A percentile compares a stretch with the other conserved stretches of the same genome.
Conservation (phyloP, 148 eudicot genomes). For the Rhododendron griersonianum region DNA sequence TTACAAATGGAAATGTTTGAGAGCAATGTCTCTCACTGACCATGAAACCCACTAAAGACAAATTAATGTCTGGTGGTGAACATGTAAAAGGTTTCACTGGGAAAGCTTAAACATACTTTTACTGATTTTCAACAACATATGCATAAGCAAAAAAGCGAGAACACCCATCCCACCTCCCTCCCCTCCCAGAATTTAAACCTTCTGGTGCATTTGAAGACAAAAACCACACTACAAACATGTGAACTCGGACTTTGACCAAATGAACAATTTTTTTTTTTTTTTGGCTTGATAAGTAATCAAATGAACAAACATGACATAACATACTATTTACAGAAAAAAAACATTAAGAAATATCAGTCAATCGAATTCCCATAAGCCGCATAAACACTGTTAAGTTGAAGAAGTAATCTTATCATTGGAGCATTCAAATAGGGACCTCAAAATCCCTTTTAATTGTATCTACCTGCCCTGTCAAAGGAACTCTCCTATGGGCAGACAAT, state of each 20-base stretch:
- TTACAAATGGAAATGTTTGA: background rate
- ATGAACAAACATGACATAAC: background rate
- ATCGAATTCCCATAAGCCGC: background rate
- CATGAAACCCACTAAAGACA: background rate
- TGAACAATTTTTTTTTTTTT: background rate
- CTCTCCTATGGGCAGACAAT: background rate
- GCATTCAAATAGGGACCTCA: background rate
- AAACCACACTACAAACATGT: background rate
- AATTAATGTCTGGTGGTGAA: background rate
- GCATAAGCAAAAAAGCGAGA: background rate
- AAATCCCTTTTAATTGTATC: background rate
- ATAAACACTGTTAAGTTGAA: background rate
- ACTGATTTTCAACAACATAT: background rate
- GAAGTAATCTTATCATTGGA: background rate
- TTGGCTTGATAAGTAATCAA: background rate
- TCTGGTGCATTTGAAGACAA: no score
- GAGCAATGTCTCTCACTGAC: background rate
- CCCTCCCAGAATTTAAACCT: no score
- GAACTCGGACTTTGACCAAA: background rate
- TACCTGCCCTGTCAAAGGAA: background rate
- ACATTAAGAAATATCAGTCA: background rate
- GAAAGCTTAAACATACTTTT: background rate
- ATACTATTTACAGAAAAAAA: background rate
- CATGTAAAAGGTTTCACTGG: background rate
- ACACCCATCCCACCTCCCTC: background rate